Evolutionary conservation across 257 asterid genomes (phyloP).

Genomic region (Fraxinus excelsior): DNA sequence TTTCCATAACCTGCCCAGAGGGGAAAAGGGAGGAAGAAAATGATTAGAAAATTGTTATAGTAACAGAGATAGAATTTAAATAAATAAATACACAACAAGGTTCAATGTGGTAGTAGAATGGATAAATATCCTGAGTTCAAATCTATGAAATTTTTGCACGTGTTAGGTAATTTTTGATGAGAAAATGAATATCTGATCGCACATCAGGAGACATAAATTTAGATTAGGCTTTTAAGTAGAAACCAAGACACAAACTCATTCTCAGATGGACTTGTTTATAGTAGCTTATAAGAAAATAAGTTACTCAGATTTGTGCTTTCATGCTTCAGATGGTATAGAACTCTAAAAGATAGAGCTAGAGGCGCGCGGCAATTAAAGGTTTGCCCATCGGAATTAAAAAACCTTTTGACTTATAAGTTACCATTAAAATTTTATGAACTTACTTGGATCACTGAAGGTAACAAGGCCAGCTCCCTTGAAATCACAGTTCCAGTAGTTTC

Average conservation of each 20-base stretch:
- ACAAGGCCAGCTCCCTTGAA: constrained; percentile 63
- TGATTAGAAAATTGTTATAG: not conserved
- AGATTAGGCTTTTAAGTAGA: no score
- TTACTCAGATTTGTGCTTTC: not conserved
- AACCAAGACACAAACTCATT: no score
- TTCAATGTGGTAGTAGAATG: not conserved
- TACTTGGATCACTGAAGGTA: constrained; percentile 66
- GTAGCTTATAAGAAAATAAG: not conserved
- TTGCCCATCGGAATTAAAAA: not conserved
- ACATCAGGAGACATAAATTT: not conserved
- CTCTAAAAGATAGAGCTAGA: not conserved
- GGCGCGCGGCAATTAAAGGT: not conserved
- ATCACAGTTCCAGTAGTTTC: constrained; percentile 69
- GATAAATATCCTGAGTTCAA: not conserved
- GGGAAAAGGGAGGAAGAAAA: not conserved
- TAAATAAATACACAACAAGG: not conserved
- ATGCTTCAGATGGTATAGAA: not conserved
- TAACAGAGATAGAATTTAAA: not conserved
- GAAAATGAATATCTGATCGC: no score
- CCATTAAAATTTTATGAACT: constrained; percentile 3
- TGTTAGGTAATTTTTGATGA: no score
- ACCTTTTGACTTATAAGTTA: not conserved
- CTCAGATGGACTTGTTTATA: not conserved
- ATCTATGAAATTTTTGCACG: no score
- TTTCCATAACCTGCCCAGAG: constrained; percentile 49